Evolutionary conservation across 805 yeast genomes (phyloP).

Genomic region (Yueomyces sp.): DNA sequence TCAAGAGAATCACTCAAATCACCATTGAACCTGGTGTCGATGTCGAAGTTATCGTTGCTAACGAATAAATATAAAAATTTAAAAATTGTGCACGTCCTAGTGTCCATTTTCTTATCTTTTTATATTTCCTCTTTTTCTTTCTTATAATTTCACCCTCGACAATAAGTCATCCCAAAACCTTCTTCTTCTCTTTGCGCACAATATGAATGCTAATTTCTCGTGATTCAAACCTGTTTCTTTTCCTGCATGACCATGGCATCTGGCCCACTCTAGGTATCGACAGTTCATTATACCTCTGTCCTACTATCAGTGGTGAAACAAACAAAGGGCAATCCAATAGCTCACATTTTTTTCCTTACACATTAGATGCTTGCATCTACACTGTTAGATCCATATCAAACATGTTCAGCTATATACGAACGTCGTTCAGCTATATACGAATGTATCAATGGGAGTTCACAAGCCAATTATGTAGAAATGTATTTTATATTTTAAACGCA

Average conservation of each 20-base stretch:
- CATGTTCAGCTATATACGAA: too few relatives aligned
- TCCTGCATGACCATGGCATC: background rate
- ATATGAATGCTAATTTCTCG: background rate
- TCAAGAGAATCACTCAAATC: slow-evolving; percentile 94
- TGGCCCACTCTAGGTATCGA: slow-evolving; percentile 28
- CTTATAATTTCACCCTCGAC: background rate
- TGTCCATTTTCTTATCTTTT: background rate
- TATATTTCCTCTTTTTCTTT: too few relatives aligned
- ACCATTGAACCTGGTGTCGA: slow-evolving; percentile 99
- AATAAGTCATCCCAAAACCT: background rate
- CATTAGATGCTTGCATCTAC: too few relatives aligned
- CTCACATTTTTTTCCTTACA: too few relatives aligned
- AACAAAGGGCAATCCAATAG: too few relatives aligned
- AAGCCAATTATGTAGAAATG: too few relatives aligned
- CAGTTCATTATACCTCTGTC: slow-evolving; percentile 27
- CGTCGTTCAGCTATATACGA: too few relatives aligned
- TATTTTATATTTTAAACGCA: too few relatives aligned
- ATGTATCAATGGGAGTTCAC: too few relatives aligned
- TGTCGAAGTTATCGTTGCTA: slow-evolving; percentile 82
- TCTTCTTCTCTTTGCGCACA: background rate
- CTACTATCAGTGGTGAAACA: slow-evolving; percentile 27
- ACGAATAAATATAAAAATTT: slow-evolving; percentile 2
- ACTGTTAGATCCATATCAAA: too few relatives aligned
- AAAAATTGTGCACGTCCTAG: background rate
- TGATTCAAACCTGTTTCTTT: too few relatives aligned